A percentile compares a stretch with the other conserved stretches of the same genome.
These are phyloP conservation scores for Trichopus zeylanicus DNA, from an alignment of 116 monocot species.

Conservation along the genomic window DNA sequence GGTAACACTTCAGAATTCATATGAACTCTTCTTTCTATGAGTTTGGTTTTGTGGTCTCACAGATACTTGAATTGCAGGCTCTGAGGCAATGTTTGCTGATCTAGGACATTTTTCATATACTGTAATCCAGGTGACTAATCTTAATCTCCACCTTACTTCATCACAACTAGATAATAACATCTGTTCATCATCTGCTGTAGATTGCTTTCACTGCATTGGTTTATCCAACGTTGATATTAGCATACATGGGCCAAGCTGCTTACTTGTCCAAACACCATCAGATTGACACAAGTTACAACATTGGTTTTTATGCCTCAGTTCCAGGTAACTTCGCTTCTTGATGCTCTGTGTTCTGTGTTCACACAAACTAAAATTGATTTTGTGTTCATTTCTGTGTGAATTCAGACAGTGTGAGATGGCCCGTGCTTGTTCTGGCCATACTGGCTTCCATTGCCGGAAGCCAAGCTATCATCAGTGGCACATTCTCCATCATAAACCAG, in stretches of 20 bases:
- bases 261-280: constrained; percentile 47
- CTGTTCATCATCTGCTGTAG: constrained; percentile 17
- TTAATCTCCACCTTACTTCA: background rate
- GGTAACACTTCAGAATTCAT: constrained; percentile 17
- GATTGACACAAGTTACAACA: constrained; percentile 27
- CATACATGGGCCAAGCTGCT: constrained; percentile 66
- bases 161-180: too few species aligned
- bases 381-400: background rate
- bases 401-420: constrained; percentile 47
- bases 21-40: background rate
- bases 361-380: background rate
- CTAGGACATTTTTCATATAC: constrained; percentile 56
- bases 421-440: constrained; percentile 44
- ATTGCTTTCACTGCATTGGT: constrained; percentile 53
- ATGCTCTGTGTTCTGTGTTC: background rate
- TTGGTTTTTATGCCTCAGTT: constrained; percentile 51
- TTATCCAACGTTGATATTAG: constrained; percentile 55
- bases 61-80: constrained; percentile 26
- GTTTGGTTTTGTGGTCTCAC: background rate
- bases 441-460: constrained; percentile 51
- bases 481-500: constrained; percentile 66
- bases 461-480: constrained; percentile 54
- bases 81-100: constrained; percentile 75
- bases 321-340: constrained; percentile 30
- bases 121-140: constrained; percentile 34